Conservation (phyloP, 2,329 filamentous ascomycete species). For the Sclerotiophoma versabilis region DNA sequence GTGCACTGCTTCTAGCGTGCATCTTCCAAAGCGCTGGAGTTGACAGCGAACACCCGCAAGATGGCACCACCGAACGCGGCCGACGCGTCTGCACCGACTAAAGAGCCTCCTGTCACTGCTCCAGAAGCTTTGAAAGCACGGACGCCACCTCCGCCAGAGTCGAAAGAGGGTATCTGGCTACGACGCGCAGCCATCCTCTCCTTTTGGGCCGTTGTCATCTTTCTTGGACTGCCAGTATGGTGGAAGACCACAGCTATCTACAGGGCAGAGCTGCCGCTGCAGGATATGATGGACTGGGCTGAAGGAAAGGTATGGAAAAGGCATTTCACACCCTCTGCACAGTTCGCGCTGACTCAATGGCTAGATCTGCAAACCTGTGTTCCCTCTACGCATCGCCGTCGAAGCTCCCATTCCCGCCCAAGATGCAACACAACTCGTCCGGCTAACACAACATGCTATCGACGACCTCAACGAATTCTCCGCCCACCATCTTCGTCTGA, state of each 20-base stretch:
- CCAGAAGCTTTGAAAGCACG: slow-evolving; percentile 9
- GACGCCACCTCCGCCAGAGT: slow-evolving; percentile 75
- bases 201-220: slow-evolving; percentile 87
- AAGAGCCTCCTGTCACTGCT: slow-evolving; percentile 3
- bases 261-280: slow-evolving; percentile 80
- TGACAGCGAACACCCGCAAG: slow-evolving; percentile 31
- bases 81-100: slow-evolving; percentile 22
- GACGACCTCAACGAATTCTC: slow-evolving; percentile 88
- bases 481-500: slow-evolving; percentile 79
- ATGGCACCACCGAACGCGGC: slow-evolving; percentile 35
- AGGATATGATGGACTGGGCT: slow-evolving; percentile 89
- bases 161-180: slow-evolving; percentile 69
- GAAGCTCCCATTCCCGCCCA: slow-evolving; percentile 71
- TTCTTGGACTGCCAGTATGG: slow-evolving; percentile 91
- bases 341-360: slow-evolving; percentile 12
- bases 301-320: slow-evolving; percentile 74
- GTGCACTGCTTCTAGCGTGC: slow-evolving; percentile 20
- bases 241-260: slow-evolving; percentile 94
- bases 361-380: slow-evolving; percentile 85
- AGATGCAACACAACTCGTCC: slow-evolving; percentile 76
- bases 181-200: slow-evolving; percentile 80
- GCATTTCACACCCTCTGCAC: neutral
- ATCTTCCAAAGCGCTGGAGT: slow-evolving; percentile 17
- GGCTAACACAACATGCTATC: slow-evolving; percentile 82
- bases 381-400: slow-evolving; percentile 83